Evolutionary conservation across 352 stramenopile genomes (phyloP), one percentile per base, ranked within the genome.

Genomic region (Phytopythium delawarense): DNA sequence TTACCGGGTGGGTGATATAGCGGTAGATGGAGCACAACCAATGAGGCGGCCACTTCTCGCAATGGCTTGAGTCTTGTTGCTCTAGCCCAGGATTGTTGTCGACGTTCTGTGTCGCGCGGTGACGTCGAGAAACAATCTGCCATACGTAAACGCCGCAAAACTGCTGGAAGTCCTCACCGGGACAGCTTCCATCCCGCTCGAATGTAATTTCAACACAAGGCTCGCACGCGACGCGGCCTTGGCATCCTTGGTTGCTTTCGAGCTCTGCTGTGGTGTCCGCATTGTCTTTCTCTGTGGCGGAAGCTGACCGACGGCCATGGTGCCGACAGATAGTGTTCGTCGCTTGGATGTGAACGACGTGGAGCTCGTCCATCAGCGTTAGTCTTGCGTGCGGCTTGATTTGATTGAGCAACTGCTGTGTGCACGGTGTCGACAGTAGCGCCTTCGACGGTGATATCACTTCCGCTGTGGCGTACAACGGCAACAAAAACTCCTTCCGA

Each of bases 1-100:
- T 63, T 0, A 57, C 79, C 2, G 81, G 81, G 39, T 93, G 84
- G 0, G 51, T 63, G 0, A 91, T 74, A 40, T 75, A 79, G 5
- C 70, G 78, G 46, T 80, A 63, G 7, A 93, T 46, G 30, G 82
- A 76, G 9, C 75, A 64, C 42, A 92, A 63, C 84, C 84, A 93
- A 35, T 66, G 64, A 1, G 68, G 71, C 11, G 77, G 77, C 13
- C 51, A 18, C 2, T 20, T 34, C 25, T 46, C 0, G 2, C 23
- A 1, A 8, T 2, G 46, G 18, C 25, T 35, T 13, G 13, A 16
- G 57, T 63, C 50, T 51, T 62, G 52, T 12, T 34, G 16, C 11
- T 32, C 1, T 7, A 32, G 7, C 12, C 45, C 45, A 12, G 45
- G 11, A 7, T 49, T 21, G 11, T 11, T 18, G 45, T 51, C 21